A percentile compares a stretch with the other conserved stretches of the same genome.
Evolutionary conservation across 345 rosid species (phyloP).

Genomic region (Gossypium ekmanianum): DNA sequence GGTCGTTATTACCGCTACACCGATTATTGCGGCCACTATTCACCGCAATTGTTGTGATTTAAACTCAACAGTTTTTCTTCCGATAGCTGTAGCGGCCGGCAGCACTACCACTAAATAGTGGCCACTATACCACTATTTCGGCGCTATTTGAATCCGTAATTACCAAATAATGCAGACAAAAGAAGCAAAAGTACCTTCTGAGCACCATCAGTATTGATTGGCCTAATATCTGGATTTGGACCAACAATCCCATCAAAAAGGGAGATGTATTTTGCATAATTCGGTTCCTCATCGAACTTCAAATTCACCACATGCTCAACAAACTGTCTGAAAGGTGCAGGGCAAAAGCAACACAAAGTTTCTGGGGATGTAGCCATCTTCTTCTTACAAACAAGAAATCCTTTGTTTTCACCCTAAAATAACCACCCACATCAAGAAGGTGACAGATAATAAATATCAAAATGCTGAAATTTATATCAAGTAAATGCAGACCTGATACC

Average conservation of each 20-base stretch:
- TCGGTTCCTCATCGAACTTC: conserved; percentile 95
- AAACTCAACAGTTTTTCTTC: no score
- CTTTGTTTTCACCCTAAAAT: conserved; percentile 87
- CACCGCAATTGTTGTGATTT: no score
- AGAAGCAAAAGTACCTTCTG: conserved; percentile 60
- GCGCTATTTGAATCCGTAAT: no score
- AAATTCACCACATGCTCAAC: conserved; percentile 89
- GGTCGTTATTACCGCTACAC: no score
- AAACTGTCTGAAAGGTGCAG: conserved; percentile 81
- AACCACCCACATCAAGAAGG: conserved; percentile 21
- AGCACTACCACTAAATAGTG: no score
- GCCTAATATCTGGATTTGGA: conserved; percentile 91
- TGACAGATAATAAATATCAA: background rate
- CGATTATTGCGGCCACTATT: no score
- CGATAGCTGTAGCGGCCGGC: no score
- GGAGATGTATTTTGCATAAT: conserved; percentile 87
- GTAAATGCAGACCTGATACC: conserved; percentile 65
- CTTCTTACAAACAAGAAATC: conserved; percentile 94
- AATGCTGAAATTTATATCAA: background rate
- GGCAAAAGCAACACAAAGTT: conserved; percentile 82
- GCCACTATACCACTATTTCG: no score
- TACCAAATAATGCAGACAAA: background rate
- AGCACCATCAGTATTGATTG: conserved; percentile 96
- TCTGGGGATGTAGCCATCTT: conserved; percentile 98
- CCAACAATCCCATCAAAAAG: conserved; percentile 90